Evolutionary conservation across 305 asterid species (phyloP).

Genomic region (Fraxinus dipetala): DNA sequence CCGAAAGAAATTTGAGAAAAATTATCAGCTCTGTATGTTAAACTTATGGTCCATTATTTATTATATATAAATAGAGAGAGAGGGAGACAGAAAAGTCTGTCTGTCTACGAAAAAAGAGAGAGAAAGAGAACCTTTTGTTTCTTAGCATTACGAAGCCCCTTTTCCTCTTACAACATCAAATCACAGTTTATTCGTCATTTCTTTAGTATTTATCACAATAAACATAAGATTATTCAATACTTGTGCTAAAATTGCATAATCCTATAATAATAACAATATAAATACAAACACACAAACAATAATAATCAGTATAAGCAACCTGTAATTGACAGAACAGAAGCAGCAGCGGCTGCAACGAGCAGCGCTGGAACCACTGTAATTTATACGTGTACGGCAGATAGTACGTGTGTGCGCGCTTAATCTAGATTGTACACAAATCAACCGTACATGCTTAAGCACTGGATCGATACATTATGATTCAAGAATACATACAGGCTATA

Average conservation of each 20-base stretch:
- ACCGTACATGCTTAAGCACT: background rate
- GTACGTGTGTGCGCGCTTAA: background rate
- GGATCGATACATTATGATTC: background rate
- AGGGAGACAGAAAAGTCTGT: background rate
- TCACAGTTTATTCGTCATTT: constrained; percentile 41
- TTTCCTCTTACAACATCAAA: constrained; percentile 30
- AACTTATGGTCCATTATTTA: constrained; percentile 11
- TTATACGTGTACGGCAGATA: background rate
- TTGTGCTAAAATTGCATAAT: background rate
- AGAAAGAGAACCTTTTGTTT: constrained; percentile 23
- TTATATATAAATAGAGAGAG: background rate
- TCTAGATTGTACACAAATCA: background rate
- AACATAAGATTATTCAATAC: background rate
- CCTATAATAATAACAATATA: constrained; percentile 8
- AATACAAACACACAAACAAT: background rate
- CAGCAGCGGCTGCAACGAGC: constrained; percentile 48
- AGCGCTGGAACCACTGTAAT: constrained; percentile 47
- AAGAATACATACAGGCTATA: constrained; percentile 11
- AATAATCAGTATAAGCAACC: constrained; percentile 23
- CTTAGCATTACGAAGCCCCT: constrained; percentile 33
- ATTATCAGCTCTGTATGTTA: background rate
- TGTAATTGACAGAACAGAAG: constrained; percentile 44
- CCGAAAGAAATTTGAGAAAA: constrained; percentile 6
- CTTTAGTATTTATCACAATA: background rate
- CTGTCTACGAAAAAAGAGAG: background rate